A percentile compares a stretch with the other conserved stretches of the same genome.
phyloP scores from a whole-genome alignment of 768 basidiomycete genomes.

The Mycena leptocephala region DNA sequence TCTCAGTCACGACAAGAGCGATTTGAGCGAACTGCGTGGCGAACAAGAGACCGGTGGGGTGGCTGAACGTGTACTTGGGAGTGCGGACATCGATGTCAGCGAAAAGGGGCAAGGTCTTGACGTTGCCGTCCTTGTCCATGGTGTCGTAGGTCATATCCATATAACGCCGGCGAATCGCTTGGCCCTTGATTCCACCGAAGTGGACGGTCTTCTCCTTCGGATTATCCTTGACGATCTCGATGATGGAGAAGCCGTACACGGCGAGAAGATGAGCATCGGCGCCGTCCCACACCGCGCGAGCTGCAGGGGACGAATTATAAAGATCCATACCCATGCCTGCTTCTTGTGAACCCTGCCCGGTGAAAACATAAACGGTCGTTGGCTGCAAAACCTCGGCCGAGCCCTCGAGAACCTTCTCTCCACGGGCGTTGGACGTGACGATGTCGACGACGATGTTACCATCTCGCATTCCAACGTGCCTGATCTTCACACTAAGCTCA shows the following conservation, averaged over 20 bases:
- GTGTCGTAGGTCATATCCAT: conserved; percentile 99
- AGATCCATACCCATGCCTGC: conserved; percentile 99
- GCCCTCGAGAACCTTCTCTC: conserved; percentile 94
- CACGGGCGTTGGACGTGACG: conserved; percentile 86
- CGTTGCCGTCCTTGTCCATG: conserved; percentile 95
- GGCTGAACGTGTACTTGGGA: conserved; percentile 98
- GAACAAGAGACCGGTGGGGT: conserved; percentile 94
- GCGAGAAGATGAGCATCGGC: conserved; percentile 95
- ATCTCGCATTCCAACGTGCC: conserved; percentile 92
- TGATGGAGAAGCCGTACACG: conserved; percentile 98
- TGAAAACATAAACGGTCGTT: conserved; percentile 96
- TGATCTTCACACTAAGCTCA: conserved; percentile 88
- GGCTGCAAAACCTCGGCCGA: conserved; percentile 95
- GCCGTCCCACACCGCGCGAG: conserved; percentile 97
- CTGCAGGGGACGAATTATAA: conserved; percentile 93
- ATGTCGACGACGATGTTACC: conserved; percentile 95
- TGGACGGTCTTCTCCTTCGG: conserved; percentile 98
- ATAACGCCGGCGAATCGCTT: conserved; percentile 98
- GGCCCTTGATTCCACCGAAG: conserved; percentile 99
- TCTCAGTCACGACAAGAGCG: conserved; percentile 97
- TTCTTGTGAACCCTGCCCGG: conserved; percentile 98
- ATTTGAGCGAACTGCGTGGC: conserved; percentile 99
- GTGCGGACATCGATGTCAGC: conserved; percentile 96
- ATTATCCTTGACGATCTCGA: conserved; percentile 99
- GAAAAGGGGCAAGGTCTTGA: conserved; percentile 97